These are phyloP conservation scores for Fusarium nygamai DNA, from an alignment of 2,329 filamentous ascomycete genomes.

Conservation along the genomic window DNA sequence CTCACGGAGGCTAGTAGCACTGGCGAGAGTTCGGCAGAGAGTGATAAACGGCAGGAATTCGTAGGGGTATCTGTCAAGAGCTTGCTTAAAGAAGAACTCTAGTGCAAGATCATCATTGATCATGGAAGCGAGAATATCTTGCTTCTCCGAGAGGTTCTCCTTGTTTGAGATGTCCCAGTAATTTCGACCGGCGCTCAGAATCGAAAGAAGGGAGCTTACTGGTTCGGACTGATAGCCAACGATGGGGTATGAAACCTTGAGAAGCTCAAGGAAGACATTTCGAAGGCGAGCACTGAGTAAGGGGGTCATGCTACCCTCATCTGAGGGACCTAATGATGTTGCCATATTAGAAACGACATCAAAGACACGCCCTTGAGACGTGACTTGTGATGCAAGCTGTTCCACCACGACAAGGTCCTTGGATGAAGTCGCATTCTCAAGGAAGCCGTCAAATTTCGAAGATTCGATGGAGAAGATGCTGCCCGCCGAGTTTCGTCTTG, in stretches of 20 bases:
- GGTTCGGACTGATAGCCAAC: slow-evolving; percentile 80
- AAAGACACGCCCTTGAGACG: slow-evolving; percentile 62
- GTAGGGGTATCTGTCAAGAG: slow-evolving; percentile 83
- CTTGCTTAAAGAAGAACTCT: slow-evolving; percentile 70
- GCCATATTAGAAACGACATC: slow-evolving; percentile 64
- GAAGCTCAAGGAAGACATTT: slow-evolving; percentile 72
- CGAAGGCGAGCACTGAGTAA: slow-evolving; percentile 72
- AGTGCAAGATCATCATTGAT: slow-evolving; percentile 58
- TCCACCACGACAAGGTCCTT: slow-evolving; percentile 64
- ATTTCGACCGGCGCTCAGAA: slow-evolving; percentile 65
- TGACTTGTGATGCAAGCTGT: slow-evolving; percentile 59
- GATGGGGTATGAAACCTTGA: slow-evolving; percentile 72
- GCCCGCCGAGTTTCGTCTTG: slow-evolving; percentile 67
- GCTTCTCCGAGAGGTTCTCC: slow-evolving; percentile 45
- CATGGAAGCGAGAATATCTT: slow-evolving; percentile 49
- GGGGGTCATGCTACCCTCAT: slow-evolving; percentile 59
- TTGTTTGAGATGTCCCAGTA: slow-evolving; percentile 63
- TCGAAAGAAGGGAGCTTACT: slow-evolving; percentile 70
- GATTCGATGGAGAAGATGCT: slow-evolving; percentile 71
- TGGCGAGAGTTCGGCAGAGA: slow-evolving; percentile 72
- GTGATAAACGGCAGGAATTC: slow-evolving; percentile 83
- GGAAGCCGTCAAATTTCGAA: slow-evolving; percentile 67
- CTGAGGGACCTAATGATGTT: slow-evolving; percentile 55
- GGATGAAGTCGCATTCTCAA: slow-evolving; percentile 60
- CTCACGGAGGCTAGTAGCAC: slow-evolving; percentile 45